Base-by-base conservation (phyloP, 2,329 filamentous ascomycete species). In the Myotisia sp. region DNA sequence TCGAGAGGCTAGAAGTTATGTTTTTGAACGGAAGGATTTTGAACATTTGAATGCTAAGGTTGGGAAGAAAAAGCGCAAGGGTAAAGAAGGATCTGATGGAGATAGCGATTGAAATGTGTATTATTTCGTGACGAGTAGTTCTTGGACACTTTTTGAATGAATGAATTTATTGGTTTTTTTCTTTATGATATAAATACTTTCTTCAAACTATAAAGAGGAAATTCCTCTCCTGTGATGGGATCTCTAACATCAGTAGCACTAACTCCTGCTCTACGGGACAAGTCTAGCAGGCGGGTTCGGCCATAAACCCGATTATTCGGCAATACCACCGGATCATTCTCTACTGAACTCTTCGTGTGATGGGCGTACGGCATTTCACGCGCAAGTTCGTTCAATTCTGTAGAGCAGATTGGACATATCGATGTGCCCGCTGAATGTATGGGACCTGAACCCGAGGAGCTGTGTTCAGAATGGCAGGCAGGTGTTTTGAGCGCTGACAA, bases 401-500 rank as follows among this genome's bases (percentile, higher is more conserved):
- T 90, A 30, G 80, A 90, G 64, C 90, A 98, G 51, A 98, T 95
- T 3, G 90, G 90, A 48, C 90, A 98, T 26, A 95, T 75, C 31
- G 75, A 78, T 5, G 80, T 78, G 20, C 33, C 33, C 2, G 74
- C 75, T 1, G 79, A 70, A 18, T 61, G 63, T 29, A 63, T 58
- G 13, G 61, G 62, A 36, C 64, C 66, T 9, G 65, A 64, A 9
- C 62, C 68, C 6, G 70, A 68, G 1, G 71, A 68, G 3, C 71
- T 63, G 45, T 68, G 69, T 14, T 65, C 62, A 1, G 79, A 79
- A 60, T 95, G 86, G 54, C 90, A 98, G 10, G 84, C 77, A 0
- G 90, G 90, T 1, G 90, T 95, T 58, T 98, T 98, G 44, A 98
- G 76, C 1, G 90, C 86, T 0, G 86, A 94, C 6, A 98, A 71